phyloP scores from a whole-genome alignment of 345 rosid species.

The Sonneratia alba region DNA sequence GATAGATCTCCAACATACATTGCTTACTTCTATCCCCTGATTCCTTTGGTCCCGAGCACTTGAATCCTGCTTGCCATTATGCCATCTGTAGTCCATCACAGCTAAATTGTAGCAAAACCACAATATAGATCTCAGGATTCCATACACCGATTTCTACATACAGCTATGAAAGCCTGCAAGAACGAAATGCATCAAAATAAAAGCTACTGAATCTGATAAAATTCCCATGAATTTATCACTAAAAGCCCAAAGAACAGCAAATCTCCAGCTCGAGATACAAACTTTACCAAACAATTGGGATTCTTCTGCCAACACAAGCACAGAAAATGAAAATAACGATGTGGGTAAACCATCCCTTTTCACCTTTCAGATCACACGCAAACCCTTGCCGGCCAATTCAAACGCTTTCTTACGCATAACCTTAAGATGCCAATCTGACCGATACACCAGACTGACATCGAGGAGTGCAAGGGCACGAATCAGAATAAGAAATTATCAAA shows the following conservation, averaged over 20 bases:
- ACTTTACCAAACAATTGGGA: background rate
- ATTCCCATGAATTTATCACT: background rate
- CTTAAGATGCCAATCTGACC: background rate
- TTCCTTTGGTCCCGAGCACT: conserved; percentile 30
- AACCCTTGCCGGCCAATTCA: background rate
- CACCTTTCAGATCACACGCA: background rate
- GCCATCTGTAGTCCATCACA: conserved; percentile 39
- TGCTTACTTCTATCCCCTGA: conserved; percentile 31
- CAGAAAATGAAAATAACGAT: background rate
- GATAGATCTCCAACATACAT: background rate
- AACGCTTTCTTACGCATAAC: background rate
- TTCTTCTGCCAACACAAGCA: background rate
- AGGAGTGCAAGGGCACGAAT: background rate
- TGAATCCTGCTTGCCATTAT: conserved; percentile 25
- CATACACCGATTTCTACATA: background rate
- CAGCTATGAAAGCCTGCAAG: background rate
- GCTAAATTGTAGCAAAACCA: background rate
- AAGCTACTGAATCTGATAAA: background rate
- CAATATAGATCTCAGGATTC: background rate
- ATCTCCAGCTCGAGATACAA: background rate
- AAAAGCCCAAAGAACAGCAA: background rate
- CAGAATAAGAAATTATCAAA: background rate
- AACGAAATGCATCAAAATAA: background rate
- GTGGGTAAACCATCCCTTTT: background rate
- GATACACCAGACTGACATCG: background rate